Evolutionary conservation across 2,329 filamentous ascomycete genomes (phyloP).

Genomic region (Diaporthe destruens): DNA sequence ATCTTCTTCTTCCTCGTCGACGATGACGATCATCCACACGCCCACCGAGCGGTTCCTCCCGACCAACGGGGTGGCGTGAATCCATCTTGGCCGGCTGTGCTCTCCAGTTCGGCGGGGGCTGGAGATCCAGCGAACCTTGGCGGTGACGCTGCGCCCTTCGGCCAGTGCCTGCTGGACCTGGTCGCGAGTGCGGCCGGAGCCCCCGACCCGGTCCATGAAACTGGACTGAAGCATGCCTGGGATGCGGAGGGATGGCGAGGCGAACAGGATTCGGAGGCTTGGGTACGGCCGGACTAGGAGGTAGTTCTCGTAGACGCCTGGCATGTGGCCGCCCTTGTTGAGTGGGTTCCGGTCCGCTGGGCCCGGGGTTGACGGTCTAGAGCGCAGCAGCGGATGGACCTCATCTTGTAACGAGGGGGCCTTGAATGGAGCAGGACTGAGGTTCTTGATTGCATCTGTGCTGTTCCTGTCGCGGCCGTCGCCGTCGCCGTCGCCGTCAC

Average conservation of each 20-base stretch:
- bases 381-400: conserved; percentile 9
- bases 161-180: conserved; percentile 70
- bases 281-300: conserved; percentile 76
- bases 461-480: conserved; percentile 37
- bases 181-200: conserved; percentile 60
- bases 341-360: conserved; percentile 9
- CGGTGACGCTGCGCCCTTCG: conserved; percentile 78
- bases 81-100: conserved; percentile 71
- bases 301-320: conserved; percentile 65
- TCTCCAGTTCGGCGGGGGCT: conserved; percentile 63
- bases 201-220: conserved; percentile 67
- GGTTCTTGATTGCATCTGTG: conserved; percentile 31
- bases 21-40: conserved; percentile 83
- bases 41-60: conserved; percentile 76
- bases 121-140: conserved; percentile 78
- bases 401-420: conserved; percentile 26
- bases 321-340: conserved; percentile 49
- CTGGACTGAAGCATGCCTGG: conserved; percentile 75
- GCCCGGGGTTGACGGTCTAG: background rate
- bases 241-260: conserved; percentile 74
- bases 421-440: conserved; percentile 7
- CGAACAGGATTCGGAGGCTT: conserved; percentile 75
- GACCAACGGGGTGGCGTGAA: conserved; percentile 81
- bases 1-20: conserved; percentile 68
- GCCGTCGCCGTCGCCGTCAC: conserved; percentile 23